Evolutionary conservation across 108 stramenopile genomes (phyloP).

Genomic region (Skeletonema marinoi): DNA sequence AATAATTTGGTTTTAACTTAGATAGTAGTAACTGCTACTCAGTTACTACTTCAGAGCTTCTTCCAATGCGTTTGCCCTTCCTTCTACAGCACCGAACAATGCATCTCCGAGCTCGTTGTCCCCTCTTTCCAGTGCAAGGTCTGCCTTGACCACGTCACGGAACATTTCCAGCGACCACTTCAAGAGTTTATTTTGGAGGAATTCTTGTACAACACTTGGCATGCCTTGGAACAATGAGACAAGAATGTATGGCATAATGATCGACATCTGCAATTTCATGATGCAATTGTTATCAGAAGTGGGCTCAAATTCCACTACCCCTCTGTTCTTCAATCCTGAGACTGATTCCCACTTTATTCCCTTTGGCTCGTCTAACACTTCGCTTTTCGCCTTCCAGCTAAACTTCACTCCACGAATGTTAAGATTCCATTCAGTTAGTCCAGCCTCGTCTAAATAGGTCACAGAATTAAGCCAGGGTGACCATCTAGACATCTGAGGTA

Average conservation of each 20-base stretch:
- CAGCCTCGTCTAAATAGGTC: slow-evolving; percentile 68
- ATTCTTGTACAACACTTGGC: slow-evolving; percentile 73
- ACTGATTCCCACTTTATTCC: slow-evolving; percentile 83
- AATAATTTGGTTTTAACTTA: not conserved
- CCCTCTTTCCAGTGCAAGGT: slow-evolving; percentile 82
- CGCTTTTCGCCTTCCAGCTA: slow-evolving; percentile 76
- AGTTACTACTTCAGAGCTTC: slow-evolving; percentile 50
- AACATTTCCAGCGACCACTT: slow-evolving; percentile 92
- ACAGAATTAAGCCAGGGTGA: slow-evolving; percentile 89
- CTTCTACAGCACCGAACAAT: slow-evolving; percentile 84
- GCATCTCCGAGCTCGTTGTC: slow-evolving; percentile 89
- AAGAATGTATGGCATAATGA: slow-evolving; percentile 74
- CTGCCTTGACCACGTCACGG: slow-evolving; percentile 88
- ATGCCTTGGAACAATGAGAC: slow-evolving; percentile 71
- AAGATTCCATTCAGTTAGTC: slow-evolving; percentile 82
- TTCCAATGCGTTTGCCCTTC: slow-evolving; percentile 81
- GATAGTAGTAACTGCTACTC: not conserved
- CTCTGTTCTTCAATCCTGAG: slow-evolving; percentile 75
- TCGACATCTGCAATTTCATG: slow-evolving; percentile 78
- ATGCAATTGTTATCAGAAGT: slow-evolving; percentile 53
- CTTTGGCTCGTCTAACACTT: slow-evolving; percentile 54
- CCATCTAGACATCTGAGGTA: slow-evolving; percentile 87
- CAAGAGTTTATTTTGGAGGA: slow-evolving; percentile 81
- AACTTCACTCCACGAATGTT: slow-evolving; percentile 76
- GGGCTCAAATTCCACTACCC: slow-evolving; percentile 63